Evolutionary conservation across 1,139 yeast genomes (phyloP).

Genomic region (Candida tunisiensis): DNA sequence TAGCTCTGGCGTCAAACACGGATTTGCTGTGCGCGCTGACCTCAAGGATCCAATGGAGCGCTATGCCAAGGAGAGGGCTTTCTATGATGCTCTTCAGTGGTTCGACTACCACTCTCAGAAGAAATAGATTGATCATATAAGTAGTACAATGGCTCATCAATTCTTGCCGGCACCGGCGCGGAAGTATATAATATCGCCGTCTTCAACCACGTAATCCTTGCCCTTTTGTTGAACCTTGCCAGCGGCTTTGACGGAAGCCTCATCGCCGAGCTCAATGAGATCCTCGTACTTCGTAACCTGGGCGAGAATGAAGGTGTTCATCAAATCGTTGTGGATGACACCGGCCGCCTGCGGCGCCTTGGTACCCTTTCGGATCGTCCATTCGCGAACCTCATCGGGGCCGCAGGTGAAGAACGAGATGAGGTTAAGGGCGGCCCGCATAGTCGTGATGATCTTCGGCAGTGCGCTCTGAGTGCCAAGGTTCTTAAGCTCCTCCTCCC

Average conservation of each 20-base stretch:
- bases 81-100: slow-evolving; percentile 42
- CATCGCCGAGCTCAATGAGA: slow-evolving; percentile 71
- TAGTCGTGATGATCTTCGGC: slow-evolving; percentile 65
- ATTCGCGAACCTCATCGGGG: slow-evolving; percentile 75
- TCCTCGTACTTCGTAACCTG: slow-evolving; percentile 80
- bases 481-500: slow-evolving; percentile 76
- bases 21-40: slow-evolving; percentile 70
- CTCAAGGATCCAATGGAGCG: slow-evolving; percentile 29
- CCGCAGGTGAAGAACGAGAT: slow-evolving; percentile 91
- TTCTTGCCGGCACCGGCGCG: slow-evolving; percentile 95
- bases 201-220: slow-evolving; percentile 88
- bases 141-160: slow-evolving; percentile 13
- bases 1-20: slow-evolving; percentile 50
- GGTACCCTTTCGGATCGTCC: slow-evolving; percentile 72
- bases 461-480: slow-evolving; percentile 74
- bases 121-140: not conserved
- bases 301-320: slow-evolving; percentile 70
- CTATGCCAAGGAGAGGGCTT: slow-evolving; percentile 56
- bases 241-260: slow-evolving; percentile 72
- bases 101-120: slow-evolving; percentile 15
- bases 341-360: slow-evolving; percentile 91
- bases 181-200: slow-evolving; percentile 83
- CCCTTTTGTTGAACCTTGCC: slow-evolving; percentile 93
- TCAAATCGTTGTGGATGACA: slow-evolving; percentile 76
- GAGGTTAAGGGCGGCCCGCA: slow-evolving; percentile 53